Base-by-base conservation (phyloP, 2,329 filamentous ascomycete genomes). In the Trichoderma sp. region DNA sequence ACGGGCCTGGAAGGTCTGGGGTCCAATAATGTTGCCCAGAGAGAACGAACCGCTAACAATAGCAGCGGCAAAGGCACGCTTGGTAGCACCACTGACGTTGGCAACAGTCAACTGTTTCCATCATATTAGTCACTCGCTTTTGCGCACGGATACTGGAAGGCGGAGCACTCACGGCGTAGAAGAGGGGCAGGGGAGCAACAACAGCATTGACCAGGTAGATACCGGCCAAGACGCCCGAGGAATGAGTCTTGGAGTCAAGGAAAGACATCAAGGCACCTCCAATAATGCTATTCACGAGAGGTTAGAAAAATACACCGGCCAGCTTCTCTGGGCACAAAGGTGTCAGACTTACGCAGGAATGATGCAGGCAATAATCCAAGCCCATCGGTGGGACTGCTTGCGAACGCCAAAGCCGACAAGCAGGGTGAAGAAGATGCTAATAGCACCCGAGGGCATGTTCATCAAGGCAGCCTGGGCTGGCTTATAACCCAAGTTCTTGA, bases 1-100 rank as follows among this genome's bases (percentile, higher is more conserved):
- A 53, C 80, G 80, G 3, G 81, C 81, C 74, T 85, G 85, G 80
- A 89, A 88, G 3, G 86, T 88, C 76, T 88, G 85, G 0, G 87
- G 87, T 0, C 87, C 86, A 73, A 89, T 88, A 70, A 88, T 86
- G 76, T 87, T 89, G 18, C 86, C 86, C 5, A 87, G 77, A 0
- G 85, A 85, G 76, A 87, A 88, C 21, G 83, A 83, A 30, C 84
- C 84, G 63, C 83, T 84, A 74, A 88, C 81, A 65, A 86, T 77
- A 21, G 85, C 84, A 11, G 83, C 82, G 3, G 85, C 85, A 65
- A 86, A 85, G 12, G 85, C 83, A 30, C 86, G 83, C 79, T 88
- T 88, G 5, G 86, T 88, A 26, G 83, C 82, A 6, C 86, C 86
- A 6, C 83, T 84, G 60, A 87, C 79, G 76, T 88, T 88, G 72